Evolutionary conservation across 2,329 filamentous ascomycete species (phyloP), one percentile per base, ranked within the genome.

Genomic region (Fusarium equiseti): DNA sequence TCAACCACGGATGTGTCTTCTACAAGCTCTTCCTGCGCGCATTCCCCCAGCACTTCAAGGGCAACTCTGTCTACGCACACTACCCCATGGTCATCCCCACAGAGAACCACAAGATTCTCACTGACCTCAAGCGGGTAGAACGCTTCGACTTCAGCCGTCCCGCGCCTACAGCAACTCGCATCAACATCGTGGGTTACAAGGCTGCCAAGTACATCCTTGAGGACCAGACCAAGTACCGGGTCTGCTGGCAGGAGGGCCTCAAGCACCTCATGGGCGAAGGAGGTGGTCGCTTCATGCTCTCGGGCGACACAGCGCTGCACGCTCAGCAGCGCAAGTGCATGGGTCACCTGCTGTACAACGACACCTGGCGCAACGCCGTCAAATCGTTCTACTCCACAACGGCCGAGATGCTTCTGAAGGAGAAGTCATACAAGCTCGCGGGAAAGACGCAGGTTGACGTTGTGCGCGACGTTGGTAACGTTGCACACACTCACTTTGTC

Each of bases 1-100:
- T 95, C 70, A 92, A 96, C 79, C 90, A 96, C 76, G 93, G 94
- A 49, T 94, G 91, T 72, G 89, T 94, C 15, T 92, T 95, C 80
- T 94, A 95, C 84, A 97, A 96, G 83, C 86, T 97, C 38, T 91
- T 95, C 77, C 83, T 93, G 38, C 88, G 91, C 8, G 92, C 92
- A 1, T 94, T 97, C 84, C 94, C 93, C 1, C 86, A 92, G 70
- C 91, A 94, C 81, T 95, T 95, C 85, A 89, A 88, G 77, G 81
- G 85, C 22, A 90, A 96, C 81, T 94, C 91, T 1, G 89, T 95
- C 58, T 97, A 95, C 70, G 93, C 92, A 0, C 92, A 95, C 77
- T 94, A 91, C 76, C 92, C 90, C n/a, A 89, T 89, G 87, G 81
- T 83, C 5, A 89, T 91, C 3, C 93, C 93, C 0, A 82, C 83